phyloP scores from a whole-genome alignment of 257 asterid genomes.

The Craterostigma plantagineum region DNA sequence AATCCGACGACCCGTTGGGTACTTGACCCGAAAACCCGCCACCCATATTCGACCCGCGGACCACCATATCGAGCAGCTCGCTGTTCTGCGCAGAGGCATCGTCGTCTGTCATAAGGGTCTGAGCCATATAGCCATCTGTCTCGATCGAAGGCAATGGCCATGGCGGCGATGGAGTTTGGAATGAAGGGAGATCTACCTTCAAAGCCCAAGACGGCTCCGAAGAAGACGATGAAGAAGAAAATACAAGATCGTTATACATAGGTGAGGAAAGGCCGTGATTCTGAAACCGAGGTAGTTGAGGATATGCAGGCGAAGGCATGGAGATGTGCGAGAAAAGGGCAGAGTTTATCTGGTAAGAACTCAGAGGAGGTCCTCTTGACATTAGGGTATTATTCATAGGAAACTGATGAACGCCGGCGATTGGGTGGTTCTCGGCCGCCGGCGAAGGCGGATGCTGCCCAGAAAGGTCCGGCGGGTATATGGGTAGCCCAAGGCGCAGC shows the following conservation, averaged over 20 bases:
- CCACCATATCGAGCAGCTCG: no score
- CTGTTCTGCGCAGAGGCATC: no score
- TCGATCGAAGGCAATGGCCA: constrained; percentile 35
- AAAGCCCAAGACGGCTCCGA: constrained; percentile 26
- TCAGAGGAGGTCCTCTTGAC: no score
- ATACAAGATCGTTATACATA: constrained; percentile 8
- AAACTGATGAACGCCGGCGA: constrained; percentile 5
- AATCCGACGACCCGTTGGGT: no score
- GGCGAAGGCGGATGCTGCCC: background rate
- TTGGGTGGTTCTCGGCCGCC: constrained; percentile 16
- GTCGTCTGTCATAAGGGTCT: no score
- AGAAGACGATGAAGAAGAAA: constrained; percentile 18
- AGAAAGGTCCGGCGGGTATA: constrained; percentile 32
- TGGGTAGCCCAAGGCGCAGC: constrained; percentile 38
- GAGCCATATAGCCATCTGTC: background rate
- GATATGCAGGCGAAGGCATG: no score
- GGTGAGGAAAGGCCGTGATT: background rate
- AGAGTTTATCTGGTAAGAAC: no score
- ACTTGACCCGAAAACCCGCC: no score
- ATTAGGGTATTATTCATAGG: constrained; percentile 6
- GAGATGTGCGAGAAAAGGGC: no score
- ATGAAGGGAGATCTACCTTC: constrained; percentile 67
- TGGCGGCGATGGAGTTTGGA: constrained; percentile 33
- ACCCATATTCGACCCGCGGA: no score
- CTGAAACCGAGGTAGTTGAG: no score